Conservation (phyloP, 495 filamentous ascomycete species). For the Staphylotrichum longicolle region DNA sequence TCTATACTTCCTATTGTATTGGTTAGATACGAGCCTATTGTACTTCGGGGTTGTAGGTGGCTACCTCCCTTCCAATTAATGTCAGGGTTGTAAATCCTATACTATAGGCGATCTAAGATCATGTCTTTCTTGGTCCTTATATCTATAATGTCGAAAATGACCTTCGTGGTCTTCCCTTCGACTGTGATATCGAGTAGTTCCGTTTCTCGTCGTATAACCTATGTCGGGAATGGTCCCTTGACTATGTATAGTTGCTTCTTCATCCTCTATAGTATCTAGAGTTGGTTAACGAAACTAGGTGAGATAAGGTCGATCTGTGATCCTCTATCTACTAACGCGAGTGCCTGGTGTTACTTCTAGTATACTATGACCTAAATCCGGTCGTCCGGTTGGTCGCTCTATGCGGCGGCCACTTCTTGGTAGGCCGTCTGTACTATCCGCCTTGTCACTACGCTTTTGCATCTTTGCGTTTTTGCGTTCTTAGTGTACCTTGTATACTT, state of each 20-base stretch:
- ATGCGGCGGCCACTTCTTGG: not conserved
- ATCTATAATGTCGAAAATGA: conserved; percentile 4
- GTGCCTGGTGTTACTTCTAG: not conserved
- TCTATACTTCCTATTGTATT: too few relatives aligned
- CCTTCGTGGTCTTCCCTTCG: not conserved
- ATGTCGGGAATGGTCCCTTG: not conserved
- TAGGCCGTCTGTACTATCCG: too few relatives aligned
- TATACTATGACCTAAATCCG: not conserved
- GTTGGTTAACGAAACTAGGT: not conserved
- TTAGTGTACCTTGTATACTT: too few relatives aligned
- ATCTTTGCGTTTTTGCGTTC: too few relatives aligned
- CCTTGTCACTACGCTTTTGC: too few relatives aligned
- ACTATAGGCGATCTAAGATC: not conserved
- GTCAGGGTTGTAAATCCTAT: not conserved
- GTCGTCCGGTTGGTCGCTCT: not conserved
- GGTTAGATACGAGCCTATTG: too few relatives aligned
- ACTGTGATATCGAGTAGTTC: conserved; percentile 1
- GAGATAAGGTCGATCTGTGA: not conserved
- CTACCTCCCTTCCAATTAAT: conserved; percentile 8
- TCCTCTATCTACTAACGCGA: not conserved
- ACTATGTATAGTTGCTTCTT: not conserved
- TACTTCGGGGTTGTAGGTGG: not conserved
- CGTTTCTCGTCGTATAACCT: not conserved
- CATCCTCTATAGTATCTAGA: not conserved
- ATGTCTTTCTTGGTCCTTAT: not conserved